A percentile compares a stretch with the other conserved stretches of the same genome.
These are phyloP conservation scores for Dictyostelium purpureum DNA, from an alignment of 78 protist species.

Conservation along the genomic window DNA sequence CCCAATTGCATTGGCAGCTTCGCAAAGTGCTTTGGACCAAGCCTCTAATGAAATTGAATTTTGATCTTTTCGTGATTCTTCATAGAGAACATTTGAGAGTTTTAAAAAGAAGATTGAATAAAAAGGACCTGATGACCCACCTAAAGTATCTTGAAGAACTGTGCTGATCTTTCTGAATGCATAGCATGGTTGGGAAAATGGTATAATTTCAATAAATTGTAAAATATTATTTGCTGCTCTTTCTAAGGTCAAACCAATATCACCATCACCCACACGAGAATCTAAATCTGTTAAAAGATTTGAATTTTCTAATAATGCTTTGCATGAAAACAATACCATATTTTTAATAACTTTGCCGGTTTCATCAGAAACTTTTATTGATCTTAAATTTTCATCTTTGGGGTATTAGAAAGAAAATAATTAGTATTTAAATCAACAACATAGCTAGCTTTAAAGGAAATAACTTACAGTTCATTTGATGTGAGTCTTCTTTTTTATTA, in stretches of 20 bases:
- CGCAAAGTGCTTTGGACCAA: conserved; percentile 26
- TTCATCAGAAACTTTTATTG: not conserved
- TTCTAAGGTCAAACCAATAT: conserved; percentile 53
- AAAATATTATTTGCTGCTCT: conserved; percentile 1
- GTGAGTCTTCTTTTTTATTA: not conserved
- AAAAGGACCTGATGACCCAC: conserved; percentile 55
- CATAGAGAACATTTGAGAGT: not conserved
- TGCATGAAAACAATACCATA: not conserved
- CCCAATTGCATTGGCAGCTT: conserved; percentile 10
- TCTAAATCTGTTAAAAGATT: conserved; percentile 50
- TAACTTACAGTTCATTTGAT: not conserved
- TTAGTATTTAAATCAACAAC: not conserved
- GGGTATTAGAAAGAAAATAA: not conserved
- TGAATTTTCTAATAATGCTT: conserved; percentile 11
- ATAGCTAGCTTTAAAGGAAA: too few species aligned
- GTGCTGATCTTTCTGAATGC: conserved; percentile 9
- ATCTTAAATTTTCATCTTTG: conserved; percentile 10
- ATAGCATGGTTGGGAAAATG: conserved; percentile 49
- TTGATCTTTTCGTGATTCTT: not conserved
- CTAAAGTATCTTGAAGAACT: not conserved
- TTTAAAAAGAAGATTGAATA: conserved; percentile 52
- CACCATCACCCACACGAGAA: conserved; percentile 76
- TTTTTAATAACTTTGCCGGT: not conserved
- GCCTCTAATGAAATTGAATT: not conserved
- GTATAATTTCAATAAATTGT: not conserved